These are phyloP conservation scores for Picea engelmannii DNA, from an alignment of 83 land plant species.

Conservation along the genomic window DNA sequence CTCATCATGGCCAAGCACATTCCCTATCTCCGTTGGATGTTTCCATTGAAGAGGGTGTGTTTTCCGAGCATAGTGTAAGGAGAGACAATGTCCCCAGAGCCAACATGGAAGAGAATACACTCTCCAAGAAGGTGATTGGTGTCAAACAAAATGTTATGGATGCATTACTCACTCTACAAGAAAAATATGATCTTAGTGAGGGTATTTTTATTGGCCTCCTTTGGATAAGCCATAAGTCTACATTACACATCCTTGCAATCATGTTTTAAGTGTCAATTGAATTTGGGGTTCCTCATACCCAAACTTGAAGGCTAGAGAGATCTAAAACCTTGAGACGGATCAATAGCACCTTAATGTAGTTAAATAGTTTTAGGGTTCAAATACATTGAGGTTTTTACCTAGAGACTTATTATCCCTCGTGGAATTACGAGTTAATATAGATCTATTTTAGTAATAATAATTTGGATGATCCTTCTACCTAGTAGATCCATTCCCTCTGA, in stretches of 20 bases:
- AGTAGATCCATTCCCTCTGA: not conserved
- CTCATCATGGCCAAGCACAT: constrained; percentile 79
- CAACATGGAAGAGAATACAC: constrained; percentile 89
- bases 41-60: constrained; percentile 85
- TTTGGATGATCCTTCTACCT: not conserved
- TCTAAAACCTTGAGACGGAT: too few species aligned
- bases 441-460: not conserved
- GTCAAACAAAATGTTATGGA: constrained; percentile 88
- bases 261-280: not conserved
- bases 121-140: constrained; percentile 39
- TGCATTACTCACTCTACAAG: constrained; percentile 80
- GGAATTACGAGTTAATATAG: too few species aligned
- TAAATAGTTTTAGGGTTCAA: too few species aligned
- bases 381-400: too few species aligned
- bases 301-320: too few species aligned
- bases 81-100: constrained; percentile 71
- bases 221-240: constrained; percentile 56
- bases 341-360: too few species aligned
- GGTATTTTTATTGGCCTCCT: constrained; percentile 89
- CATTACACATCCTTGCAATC: not conserved
- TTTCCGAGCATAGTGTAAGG: constrained; percentile 62
- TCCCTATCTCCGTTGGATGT: constrained; percentile 87
- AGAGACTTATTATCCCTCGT: too few species aligned
- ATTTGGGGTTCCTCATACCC: not conserved
- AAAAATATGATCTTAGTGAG: constrained; percentile 84